Conservation (phyloP, 768 basidiomycete genomes). For the Boletus tomentosulus region DNA sequence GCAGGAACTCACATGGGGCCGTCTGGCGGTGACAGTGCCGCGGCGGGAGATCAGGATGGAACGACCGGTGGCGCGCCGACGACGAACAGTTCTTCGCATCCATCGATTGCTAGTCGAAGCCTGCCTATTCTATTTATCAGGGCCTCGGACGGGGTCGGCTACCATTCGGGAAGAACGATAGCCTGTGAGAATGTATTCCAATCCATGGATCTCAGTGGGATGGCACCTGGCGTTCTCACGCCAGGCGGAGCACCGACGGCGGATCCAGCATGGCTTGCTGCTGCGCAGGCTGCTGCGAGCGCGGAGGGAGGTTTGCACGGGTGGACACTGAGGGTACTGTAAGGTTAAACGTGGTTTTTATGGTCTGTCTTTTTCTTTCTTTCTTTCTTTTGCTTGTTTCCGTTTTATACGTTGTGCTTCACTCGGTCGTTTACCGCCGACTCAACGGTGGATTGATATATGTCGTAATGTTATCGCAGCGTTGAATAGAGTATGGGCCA, state of each 20-base stretch:
- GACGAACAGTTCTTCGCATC: slow-evolving; percentile 30
- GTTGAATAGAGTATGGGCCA: slow-evolving; percentile 1
- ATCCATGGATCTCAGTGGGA: slow-evolving; percentile 55
- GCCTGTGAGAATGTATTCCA: slow-evolving; percentile 80
- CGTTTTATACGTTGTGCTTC: slow-evolving; percentile 25
- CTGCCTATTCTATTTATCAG: slow-evolving; percentile 81
- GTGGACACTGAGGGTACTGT: slow-evolving; percentile 81
- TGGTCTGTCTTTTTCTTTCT: slow-evolving; percentile 25
- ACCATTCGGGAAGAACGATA: slow-evolving; percentile 82
- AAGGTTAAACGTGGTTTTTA: slow-evolving; percentile 25
- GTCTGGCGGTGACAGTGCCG: slow-evolving; percentile 19
- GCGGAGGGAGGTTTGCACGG: slow-evolving; percentile 66
- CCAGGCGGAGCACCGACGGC: slow-evolving; percentile 42
- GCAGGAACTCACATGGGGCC: slow-evolving; percentile 35
- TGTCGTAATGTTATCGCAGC: slow-evolving; percentile 2
- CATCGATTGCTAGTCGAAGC: slow-evolving; percentile 62
- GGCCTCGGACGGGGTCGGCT: slow-evolving; percentile 79
- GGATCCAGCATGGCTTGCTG: slow-evolving; percentile 69
- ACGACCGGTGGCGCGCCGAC: slow-evolving; percentile 17
- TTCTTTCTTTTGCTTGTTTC: slow-evolving; percentile 26
- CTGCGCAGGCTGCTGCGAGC: slow-evolving; percentile 64
- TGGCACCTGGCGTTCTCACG: slow-evolving; percentile 42
- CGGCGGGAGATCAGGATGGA: slow-evolving; percentile 29
- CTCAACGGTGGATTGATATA: background rate
- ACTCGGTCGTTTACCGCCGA: background rate